These are phyloP conservation scores for Fusarium sp. DNA, from an alignment of 2,329 filamentous ascomycete genomes.

Conservation along the genomic window DNA sequence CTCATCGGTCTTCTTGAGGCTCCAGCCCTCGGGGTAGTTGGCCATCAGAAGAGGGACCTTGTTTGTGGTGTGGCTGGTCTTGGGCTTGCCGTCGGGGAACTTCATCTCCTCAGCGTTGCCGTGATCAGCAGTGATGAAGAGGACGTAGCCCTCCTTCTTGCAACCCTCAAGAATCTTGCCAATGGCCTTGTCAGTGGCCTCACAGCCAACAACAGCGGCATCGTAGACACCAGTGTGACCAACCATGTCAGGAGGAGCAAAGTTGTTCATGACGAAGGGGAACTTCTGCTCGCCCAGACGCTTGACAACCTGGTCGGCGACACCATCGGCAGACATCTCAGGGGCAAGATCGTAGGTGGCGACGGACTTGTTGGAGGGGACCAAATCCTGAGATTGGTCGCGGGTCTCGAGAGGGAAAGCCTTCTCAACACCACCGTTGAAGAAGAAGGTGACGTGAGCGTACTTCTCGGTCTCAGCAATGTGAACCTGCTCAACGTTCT, in stretches of 20 bases:
- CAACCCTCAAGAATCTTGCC: constrained; percentile 92
- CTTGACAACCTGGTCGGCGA: constrained; percentile 90
- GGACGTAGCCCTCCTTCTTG: constrained; percentile 90
- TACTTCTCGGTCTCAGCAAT: constrained; percentile 99
- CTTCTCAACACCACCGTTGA: constrained; percentile 98
- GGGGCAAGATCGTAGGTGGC: constrained; percentile 95
- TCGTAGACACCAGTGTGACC: constrained; percentile 98
- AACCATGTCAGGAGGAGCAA: constrained; percentile 99
- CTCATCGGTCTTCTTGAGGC: constrained; percentile 77
- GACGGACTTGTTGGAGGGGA: constrained; percentile 89
- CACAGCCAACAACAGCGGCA: constrained; percentile 85
- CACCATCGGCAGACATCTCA: constrained; percentile 93
- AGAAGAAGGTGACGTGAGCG: constrained; percentile 99
- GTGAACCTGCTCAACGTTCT: constrained; percentile 92
- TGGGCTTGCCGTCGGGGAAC: constrained; percentile 92
- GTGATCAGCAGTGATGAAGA: constrained; percentile 97
- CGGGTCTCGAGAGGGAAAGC: constrained; percentile 91
- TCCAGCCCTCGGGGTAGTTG: constrained; percentile 92
- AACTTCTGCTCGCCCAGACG: constrained; percentile 86
- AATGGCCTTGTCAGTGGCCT: constrained; percentile 93
- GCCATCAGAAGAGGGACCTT: constrained; percentile 98
- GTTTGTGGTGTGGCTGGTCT: constrained; percentile 98
- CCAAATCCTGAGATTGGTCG: constrained; percentile 81
- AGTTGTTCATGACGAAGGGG: constrained; percentile 99
- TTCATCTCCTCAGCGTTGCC: constrained; percentile 99